A percentile compares a stretch with the other conserved stretches of the same genome.
These are phyloP conservation scores for Marasmius sp. DNA, from an alignment of 1,284 basidiomycete species.

Conservation along the genomic window DNA sequence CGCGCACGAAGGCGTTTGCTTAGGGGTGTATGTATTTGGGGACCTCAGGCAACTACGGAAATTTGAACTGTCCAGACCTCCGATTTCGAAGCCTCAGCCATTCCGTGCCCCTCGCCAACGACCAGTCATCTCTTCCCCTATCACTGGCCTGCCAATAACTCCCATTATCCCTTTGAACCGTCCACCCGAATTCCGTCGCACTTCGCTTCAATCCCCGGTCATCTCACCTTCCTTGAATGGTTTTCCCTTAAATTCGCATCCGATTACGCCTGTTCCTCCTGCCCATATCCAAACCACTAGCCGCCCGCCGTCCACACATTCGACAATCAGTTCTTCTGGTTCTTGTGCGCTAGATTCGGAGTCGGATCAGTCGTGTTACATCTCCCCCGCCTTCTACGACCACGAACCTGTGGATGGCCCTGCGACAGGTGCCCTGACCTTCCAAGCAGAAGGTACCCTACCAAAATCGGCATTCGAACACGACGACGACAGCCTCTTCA, in stretches of 20 bases:
- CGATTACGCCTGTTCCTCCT: slow-evolving; percentile 26
- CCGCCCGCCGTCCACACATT: slow-evolving; percentile 23
- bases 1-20: slow-evolving; percentile 42
- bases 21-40: slow-evolving; percentile 80
- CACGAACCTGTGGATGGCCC: slow-evolving; percentile 56
- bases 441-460: slow-evolving; percentile 23
- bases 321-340: slow-evolving; percentile 22
- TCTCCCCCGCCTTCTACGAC: slow-evolving; percentile 66
- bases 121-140: slow-evolving; percentile 20
- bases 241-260: slow-evolving; percentile 16
- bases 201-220: slow-evolving; percentile 10
- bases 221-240: slow-evolving; percentile 15
- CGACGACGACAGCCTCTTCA: slow-evolving; percentile 26
- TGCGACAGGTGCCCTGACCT: slow-evolving; percentile 39
- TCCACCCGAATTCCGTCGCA: slow-evolving; percentile 7
- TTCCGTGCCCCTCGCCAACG: slow-evolving; percentile 23
- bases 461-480: slow-evolving; percentile 22
- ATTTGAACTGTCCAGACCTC: slow-evolving; percentile 69
- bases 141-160: slow-evolving; percentile 18
- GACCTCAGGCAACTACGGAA: slow-evolving; percentile 75
- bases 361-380: slow-evolving; percentile 42
- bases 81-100: slow-evolving; percentile 51
- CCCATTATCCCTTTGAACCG: slow-evolving; percentile 15
- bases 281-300: slow-evolving; percentile 20
- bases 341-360: slow-evolving; percentile 16